Base-by-base conservation (phyloP, 345 rosid genomes). In the Brassica rapa region DNA sequence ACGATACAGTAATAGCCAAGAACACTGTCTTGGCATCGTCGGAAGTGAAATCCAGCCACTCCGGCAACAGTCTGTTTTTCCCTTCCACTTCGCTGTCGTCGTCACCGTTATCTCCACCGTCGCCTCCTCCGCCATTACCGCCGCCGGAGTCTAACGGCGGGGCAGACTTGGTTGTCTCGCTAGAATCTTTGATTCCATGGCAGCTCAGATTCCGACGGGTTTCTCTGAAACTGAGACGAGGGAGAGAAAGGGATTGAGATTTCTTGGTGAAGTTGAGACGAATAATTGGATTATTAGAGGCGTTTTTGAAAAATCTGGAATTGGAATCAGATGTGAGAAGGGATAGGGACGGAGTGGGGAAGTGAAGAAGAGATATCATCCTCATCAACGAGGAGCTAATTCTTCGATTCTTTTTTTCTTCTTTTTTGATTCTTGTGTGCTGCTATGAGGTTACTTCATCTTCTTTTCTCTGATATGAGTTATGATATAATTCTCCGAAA, bases 11-110 rank as follows among this genome's bases (percentile, higher is more conserved):
- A 14, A 95, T 49, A 0, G 97, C 98, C 30, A 88, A 87, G 49
- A 91, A 59, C 70, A 95, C 96, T 8, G 97, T 91, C 82, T 87
- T 89, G 3, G 89, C 98, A 66, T 95, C 98, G 70, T 91, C 96
- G 6, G 92, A 21, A 46, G 87, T 87, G 49, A 95, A 63, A 55
- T 88, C 86, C 35, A 91, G 41, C 96, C 97, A 95, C 39, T 90
- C 97, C 2, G 97, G 92, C 39, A 91, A 82, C n/a, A 84, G 12
- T n/a, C 93, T 91, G 43, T 78, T 62, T 37, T 69, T 82, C 21
- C 71, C 83, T 71, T 80, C 89, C 71, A 72, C 87, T 67, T 86
- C 88, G 16, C 66, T 80, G 21, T 83, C 92, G 16, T 75, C 98
- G 2, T 79, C 93, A 7, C 83, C 95, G 0, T 75, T 84, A 0